Evolutionary conservation across 192 early-diverging fungal genomes (phyloP).

Genomic region (Obelidium mucronatum): DNA sequence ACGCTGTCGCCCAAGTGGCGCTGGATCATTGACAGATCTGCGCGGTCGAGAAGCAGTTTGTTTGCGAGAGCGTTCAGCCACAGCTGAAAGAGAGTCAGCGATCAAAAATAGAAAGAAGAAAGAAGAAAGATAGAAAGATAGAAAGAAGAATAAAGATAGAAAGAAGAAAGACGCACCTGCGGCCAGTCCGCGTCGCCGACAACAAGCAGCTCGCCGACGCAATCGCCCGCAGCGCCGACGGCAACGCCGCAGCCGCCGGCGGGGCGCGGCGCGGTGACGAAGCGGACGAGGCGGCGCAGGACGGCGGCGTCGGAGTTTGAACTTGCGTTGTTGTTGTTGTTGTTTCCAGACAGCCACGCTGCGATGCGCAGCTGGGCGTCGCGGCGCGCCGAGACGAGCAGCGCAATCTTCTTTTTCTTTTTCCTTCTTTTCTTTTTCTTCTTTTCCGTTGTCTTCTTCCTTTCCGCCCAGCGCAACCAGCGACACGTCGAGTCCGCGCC

Average conservation of each 20-base stretch:
- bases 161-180: too few relatives aligned
- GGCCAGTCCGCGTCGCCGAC: conserved; percentile 80
- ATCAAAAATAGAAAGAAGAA: too few relatives aligned
- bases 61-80: conserved; percentile 86
- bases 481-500: conserved; percentile 1
- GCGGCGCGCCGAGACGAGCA: too few relatives aligned
- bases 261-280: background rate
- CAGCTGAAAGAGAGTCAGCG: conserved; percentile 41
- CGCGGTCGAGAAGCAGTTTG: conserved; percentile 76
- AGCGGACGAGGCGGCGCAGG: too few relatives aligned
- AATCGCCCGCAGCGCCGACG: background rate
- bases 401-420: too few relatives aligned
- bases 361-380: too few relatives aligned
- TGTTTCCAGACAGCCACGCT: too few relatives aligned
- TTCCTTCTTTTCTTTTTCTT: too few relatives aligned
- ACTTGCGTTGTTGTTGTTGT: background rate
- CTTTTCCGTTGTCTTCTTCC: too few relatives aligned
- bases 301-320: conserved; percentile 40
- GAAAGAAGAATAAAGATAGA: too few relatives aligned
- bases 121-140: too few relatives aligned
- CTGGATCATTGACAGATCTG: conserved; percentile 73
- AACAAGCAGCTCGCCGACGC: conserved; percentile 70
- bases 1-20: conserved; percentile 89
- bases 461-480: background rate
- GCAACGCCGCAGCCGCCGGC: background rate